Conservation (phyloP, 176 grass and related monocot species). For the Alopecurus myosuroides region DNA sequence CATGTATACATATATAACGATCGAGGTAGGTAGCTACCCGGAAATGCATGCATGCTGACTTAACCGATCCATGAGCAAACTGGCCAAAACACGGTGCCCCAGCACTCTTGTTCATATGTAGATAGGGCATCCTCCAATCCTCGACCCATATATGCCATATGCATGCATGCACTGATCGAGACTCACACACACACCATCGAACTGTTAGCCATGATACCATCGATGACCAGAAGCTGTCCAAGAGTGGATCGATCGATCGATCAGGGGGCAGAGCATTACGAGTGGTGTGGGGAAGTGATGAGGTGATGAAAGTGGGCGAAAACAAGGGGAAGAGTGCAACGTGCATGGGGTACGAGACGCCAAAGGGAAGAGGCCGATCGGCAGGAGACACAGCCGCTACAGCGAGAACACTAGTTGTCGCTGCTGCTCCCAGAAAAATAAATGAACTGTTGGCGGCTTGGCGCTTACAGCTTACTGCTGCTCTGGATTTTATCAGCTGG, state of each 20-base stretch:
- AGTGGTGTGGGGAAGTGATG: neutral
- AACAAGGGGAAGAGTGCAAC: slow-evolving; percentile 43
- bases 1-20: too few relatives aligned
- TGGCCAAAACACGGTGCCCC: neutral
- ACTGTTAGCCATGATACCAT: neutral
- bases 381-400: slow-evolving; percentile 22
- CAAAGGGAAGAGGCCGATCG: slow-evolving; percentile 38
- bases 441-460: neutral
- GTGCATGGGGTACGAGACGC: slow-evolving; percentile 31
- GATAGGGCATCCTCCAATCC: neutral
- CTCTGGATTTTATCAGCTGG: slow-evolving; percentile 8
- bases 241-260: neutral
- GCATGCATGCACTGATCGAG: neutral
- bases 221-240: neutral
- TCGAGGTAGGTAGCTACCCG: too few relatives aligned
- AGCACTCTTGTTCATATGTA: neutral
- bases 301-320: slow-evolving; percentile 1
- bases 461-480: too few relatives aligned
- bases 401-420: slow-evolving; percentile 38
- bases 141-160: neutral
- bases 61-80: slow-evolving; percentile 14
- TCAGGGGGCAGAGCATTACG: slow-evolving; percentile 5
- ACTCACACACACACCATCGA: neutral
- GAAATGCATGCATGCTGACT: slow-evolving; percentile 9
- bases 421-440: neutral